Percentiles rank a stretch among this genome's conserved stretches.
Evolutionary conservation across 495 filamentous ascomycete genomes (phyloP).

Genomic region (Polyplosphaeria fusca): DNA sequence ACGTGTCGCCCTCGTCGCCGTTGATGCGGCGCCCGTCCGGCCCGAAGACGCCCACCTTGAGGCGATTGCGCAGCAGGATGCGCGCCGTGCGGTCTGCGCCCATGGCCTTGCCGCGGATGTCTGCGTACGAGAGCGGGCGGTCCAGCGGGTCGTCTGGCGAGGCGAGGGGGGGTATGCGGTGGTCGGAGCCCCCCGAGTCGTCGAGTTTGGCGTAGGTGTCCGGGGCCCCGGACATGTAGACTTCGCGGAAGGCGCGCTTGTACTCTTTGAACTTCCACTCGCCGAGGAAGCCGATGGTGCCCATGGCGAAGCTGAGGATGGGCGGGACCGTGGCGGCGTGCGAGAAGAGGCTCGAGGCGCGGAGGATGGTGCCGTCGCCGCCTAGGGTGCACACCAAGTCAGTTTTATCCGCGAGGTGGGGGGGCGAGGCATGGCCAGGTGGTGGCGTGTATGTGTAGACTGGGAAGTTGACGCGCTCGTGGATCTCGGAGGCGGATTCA

Average conservation of each 20-base stretch:
- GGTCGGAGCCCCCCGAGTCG: conserved; percentile 11
- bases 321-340: conserved; percentile 79
- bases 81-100: conserved; percentile 69
- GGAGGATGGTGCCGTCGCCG: conserved; percentile 92
- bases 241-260: conserved; percentile 84
- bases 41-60: conserved; percentile 60
- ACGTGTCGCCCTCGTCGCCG: conserved; percentile 51
- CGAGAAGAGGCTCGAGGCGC: conserved; percentile 85
- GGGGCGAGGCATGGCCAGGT: neutral
- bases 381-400: conserved; percentile 87
- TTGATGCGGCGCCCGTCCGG: conserved; percentile 24
- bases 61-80: conserved; percentile 77
- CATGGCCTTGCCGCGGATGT: conserved; percentile 75
- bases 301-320: conserved; percentile 95
- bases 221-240: conserved; percentile 84
- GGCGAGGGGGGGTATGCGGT: neutral
- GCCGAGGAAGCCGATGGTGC: conserved; percentile 87
- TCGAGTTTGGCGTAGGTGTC: conserved; percentile 42
- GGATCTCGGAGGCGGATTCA: conserved; percentile 66
- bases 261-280: conserved; percentile 95
- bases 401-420: conserved; percentile 59
- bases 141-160: conserved; percentile 7
- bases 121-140: conserved; percentile 60
- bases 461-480: conserved; percentile 71
- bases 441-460: conserved; percentile 57